phyloP scores from a whole-genome alignment of 345 rosid species.

The Isatis tinctoria region DNA sequence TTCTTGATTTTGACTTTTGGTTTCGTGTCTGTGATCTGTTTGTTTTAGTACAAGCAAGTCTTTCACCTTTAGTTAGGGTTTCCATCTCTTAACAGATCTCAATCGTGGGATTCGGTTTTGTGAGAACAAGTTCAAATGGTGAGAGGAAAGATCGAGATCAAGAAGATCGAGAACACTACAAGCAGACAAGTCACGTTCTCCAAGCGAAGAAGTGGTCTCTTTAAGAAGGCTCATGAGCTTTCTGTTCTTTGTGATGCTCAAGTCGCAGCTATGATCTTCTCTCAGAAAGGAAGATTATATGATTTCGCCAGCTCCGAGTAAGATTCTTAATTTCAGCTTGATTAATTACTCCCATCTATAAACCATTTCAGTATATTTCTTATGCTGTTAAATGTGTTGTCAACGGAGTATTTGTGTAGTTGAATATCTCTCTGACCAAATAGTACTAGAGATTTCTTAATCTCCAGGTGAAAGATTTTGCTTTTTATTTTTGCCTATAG shows the following conservation, averaged over 20 bases:
- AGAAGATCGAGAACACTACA: constrained; percentile 46
- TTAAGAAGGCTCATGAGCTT: constrained; percentile 61
- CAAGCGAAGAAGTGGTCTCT: constrained; percentile 47
- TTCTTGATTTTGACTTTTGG: constrained; percentile 3
- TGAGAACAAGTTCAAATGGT: constrained; percentile 35
- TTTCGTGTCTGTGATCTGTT: neutral
- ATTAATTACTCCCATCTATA: neutral
- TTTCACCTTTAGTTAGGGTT: constrained; percentile 9
- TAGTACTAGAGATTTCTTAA: constrained; percentile 14
- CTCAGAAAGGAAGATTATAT: constrained; percentile 45
- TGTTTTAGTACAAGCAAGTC: neutral
- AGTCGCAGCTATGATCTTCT: constrained; percentile 48
- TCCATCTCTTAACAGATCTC: neutral
- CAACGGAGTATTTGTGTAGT: neutral
- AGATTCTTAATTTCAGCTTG: constrained; percentile 2
- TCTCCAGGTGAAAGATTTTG: constrained; percentile 1
- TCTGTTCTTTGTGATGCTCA: constrained; percentile 57
- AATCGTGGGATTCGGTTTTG: neutral
- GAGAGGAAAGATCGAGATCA: constrained; percentile 57
- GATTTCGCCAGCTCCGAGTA: constrained; percentile 49
- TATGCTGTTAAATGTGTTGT: neutral
- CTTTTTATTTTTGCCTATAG: neutral
- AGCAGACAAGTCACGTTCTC: constrained; percentile 63
- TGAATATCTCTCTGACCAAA: constrained; percentile 5
- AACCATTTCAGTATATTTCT: neutral